Evolutionary conservation across 108 stramenopile species (phyloP).

Genomic region (Nitzschia palea): DNA sequence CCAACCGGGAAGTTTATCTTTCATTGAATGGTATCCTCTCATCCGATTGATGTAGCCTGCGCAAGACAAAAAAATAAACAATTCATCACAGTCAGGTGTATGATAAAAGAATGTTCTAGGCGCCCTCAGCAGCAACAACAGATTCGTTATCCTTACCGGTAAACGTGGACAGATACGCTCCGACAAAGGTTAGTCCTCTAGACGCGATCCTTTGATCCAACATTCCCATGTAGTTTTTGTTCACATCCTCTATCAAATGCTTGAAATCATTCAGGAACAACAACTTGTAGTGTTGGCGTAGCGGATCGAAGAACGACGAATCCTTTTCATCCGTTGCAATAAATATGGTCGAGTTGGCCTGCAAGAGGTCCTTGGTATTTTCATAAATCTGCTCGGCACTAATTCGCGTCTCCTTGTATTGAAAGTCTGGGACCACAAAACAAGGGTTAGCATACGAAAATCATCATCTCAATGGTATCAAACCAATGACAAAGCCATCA

Average conservation of each 20-base stretch:
- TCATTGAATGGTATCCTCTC: slow-evolving; percentile 74
- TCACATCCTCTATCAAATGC: slow-evolving; percentile 17
- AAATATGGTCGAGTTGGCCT: slow-evolving; percentile 22
- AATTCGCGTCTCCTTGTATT: slow-evolving; percentile 38
- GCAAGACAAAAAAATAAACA: no score
- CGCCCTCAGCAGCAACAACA: no score
- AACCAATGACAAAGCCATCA: no score
- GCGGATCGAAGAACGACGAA: slow-evolving; percentile 23
- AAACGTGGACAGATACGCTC: slow-evolving; percentile 73
- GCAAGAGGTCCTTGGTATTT: slow-evolving; percentile 18
- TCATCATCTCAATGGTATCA: no score
- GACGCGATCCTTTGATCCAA: slow-evolving; percentile 77
- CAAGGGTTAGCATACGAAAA: no score
- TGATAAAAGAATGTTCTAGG: no score
- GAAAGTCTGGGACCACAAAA: slow-evolving; percentile 59
- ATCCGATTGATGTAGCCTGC: slow-evolving; percentile 25
- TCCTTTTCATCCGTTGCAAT: slow-evolving; percentile 70
- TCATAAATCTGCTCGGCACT: slow-evolving; percentile 29
- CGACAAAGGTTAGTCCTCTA: slow-evolving; percentile 59
- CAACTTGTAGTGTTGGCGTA: slow-evolving; percentile 52
- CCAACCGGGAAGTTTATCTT: slow-evolving; percentile 56
- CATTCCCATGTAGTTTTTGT: slow-evolving; percentile 64
- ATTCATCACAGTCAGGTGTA: no score
- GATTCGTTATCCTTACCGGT: slow-evolving; percentile 72
- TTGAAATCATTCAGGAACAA: slow-evolving; percentile 46